Evolutionary conservation across 1,284 basidiomycete species (phyloP).

Genomic region (Cutaneotrichosporon daszewskae): DNA sequence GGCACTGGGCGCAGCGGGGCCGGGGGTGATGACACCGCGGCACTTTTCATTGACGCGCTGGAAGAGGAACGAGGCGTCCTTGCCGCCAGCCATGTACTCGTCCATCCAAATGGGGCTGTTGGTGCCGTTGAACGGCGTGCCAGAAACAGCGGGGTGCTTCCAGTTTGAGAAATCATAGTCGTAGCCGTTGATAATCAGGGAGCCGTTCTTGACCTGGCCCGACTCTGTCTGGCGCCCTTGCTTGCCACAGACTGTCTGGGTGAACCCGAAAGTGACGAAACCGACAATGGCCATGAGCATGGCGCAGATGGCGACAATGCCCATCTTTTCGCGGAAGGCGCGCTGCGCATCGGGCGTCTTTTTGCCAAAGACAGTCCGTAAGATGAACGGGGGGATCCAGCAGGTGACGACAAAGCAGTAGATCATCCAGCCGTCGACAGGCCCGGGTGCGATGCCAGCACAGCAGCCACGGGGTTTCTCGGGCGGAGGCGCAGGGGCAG

Average conservation of each 20-base stretch:
- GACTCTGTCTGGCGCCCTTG: slow-evolving; percentile 69
- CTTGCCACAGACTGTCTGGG: slow-evolving; percentile 82
- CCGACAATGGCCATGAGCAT: slow-evolving; percentile 86
- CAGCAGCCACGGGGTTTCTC: slow-evolving; percentile 20
- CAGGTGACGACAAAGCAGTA: slow-evolving; percentile 86
- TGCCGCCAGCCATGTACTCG: slow-evolving; percentile 69
- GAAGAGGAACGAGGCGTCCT: slow-evolving; percentile 90
- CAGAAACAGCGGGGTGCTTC: slow-evolving; percentile 65
- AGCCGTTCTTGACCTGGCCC: slow-evolving; percentile 69
- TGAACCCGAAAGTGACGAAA: slow-evolving; percentile 99
- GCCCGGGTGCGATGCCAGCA: slow-evolving; percentile 63
- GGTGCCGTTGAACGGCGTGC: slow-evolving; percentile 61
- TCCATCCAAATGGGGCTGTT: slow-evolving; percentile 77
- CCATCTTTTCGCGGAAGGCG: slow-evolving; percentile 96
- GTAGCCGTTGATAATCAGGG: slow-evolving; percentile 88
- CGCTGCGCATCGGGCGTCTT: slow-evolving; percentile 87
- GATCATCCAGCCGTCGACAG: slow-evolving; percentile 90
- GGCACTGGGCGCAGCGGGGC: slow-evolving; percentile 57
- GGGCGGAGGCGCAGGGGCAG: slow-evolving; percentile 4
- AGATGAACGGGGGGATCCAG: slow-evolving; percentile 69
- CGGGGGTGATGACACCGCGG: slow-evolving; percentile 62
- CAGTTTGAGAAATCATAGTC: slow-evolving; percentile 87
- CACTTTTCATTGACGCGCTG: slow-evolving; percentile 85
- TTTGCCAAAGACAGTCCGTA: slow-evolving; percentile 61
- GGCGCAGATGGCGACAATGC: slow-evolving; percentile 74